phyloP scores from a whole-genome alignment of 2,329 filamentous ascomycete species.

The Fusarium aywerte region DNA sequence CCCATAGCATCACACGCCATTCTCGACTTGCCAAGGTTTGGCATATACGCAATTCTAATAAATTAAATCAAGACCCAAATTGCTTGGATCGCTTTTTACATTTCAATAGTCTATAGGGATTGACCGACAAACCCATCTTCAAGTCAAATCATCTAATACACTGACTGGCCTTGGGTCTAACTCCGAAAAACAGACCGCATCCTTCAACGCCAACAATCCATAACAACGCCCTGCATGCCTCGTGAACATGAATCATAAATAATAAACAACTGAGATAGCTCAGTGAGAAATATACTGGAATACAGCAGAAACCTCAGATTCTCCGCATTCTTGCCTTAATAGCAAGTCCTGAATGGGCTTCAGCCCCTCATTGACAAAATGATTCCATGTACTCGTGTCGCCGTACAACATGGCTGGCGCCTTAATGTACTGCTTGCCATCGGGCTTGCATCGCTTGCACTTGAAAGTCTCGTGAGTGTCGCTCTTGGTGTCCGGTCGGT shows the following conservation, averaged over 20 bases:
- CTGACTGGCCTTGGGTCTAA: slow-evolving; percentile 4
- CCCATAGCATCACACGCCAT: background rate
- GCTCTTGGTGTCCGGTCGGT: slow-evolving; percentile 82
- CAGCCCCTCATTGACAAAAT: slow-evolving; percentile 86
- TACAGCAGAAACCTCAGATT: slow-evolving; percentile 87
- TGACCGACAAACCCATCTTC: background rate
- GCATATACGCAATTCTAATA: background rate
- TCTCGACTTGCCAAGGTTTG: background rate
- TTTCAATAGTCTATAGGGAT: background rate
- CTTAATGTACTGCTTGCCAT: slow-evolving; percentile 88
- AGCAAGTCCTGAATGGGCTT: slow-evolving; percentile 89
- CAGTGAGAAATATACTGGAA: slow-evolving; percentile 98
- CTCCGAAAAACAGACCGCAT: slow-evolving; percentile 11
- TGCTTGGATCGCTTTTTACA: background rate
- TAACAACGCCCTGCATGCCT: slow-evolving; percentile 27
- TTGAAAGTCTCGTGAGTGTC: slow-evolving; percentile 99
- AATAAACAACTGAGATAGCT: background rate
- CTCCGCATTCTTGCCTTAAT: slow-evolving; percentile 83
- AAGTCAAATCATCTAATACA: background rate
- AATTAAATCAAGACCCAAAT: background rate
- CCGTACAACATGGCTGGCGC: slow-evolving; percentile 96
- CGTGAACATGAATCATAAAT: slow-evolving; percentile 25
- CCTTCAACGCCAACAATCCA: slow-evolving; percentile 12
- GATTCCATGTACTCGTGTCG: slow-evolving; percentile 99
- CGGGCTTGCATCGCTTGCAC: slow-evolving; percentile 91